Base-by-base conservation (phyloP, 768 basidiomycete genomes). In the Mycena capillaripes region DNA sequence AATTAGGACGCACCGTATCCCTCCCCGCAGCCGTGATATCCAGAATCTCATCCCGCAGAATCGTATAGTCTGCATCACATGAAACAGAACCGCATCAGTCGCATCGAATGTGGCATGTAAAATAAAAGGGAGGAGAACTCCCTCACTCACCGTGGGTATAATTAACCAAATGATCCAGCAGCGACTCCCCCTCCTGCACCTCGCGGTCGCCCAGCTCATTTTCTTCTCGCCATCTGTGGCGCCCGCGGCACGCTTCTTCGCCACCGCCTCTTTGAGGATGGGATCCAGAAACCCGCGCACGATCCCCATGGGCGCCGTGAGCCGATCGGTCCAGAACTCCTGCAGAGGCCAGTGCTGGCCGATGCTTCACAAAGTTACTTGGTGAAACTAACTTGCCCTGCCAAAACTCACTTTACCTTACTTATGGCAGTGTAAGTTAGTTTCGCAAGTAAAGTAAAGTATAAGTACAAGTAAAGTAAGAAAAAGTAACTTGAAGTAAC, bases 131-230 rank as follows among this genome's bases (percentile, higher is more conserved):
- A 23, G 40, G 21, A 17, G n/a, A n/a, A n/a, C n/a, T n/a, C n/a
- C n/a, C n/a, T n/a, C 44, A 71, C n/a, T n/a, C 34, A 89, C 89
- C 88, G 75, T 90, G 82, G 1, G 89, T 91, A 42, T 84, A 84
- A 40, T 85, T 84, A n/a, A 89, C 84, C 71, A 91, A 75, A 79
- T 90, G 87, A 63, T 88, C 87, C 74, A 90, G 77, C 29, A 90
- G 78, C 1, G 83, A 88, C 65, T 84, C 84, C n/a, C 81, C 83
- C 48, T 88, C 87, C 42, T 81, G 83, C 44, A 76, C 84, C 61
- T 82, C 80, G 44, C 79, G 76, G 10, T 82, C 82, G 17, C 78
- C 78, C n/a, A 76, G 59, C 36, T 46, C 82, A 29, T 68, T 76
- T 72, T 76, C 11, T 74, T 74, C 30, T 53, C 73, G 27, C 44